phyloP scores from a whole-genome alignment of 2,329 filamentous ascomycete species.

The Orbilia ellipsospora region DNA sequence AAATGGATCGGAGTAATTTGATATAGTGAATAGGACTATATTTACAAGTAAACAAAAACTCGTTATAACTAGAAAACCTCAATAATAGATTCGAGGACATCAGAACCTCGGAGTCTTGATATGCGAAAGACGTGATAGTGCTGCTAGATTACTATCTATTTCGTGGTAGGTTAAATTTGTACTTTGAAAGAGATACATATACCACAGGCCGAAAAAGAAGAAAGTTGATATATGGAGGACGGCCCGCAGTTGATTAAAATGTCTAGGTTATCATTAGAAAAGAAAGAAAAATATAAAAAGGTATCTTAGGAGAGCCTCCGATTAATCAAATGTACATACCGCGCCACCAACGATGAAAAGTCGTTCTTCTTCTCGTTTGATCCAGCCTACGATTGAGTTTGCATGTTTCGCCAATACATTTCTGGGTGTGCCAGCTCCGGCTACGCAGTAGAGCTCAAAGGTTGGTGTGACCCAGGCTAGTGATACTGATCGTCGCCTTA shows the following conservation, averaged over 20 bases:
- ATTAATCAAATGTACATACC: slow-evolving; percentile 65
- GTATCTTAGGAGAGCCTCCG: slow-evolving; percentile 9
- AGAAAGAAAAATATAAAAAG: slow-evolving; percentile 8
- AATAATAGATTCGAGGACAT: too few relatives aligned
- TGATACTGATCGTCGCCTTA: slow-evolving; percentile 78
- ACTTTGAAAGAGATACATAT: not conserved
- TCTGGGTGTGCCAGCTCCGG: slow-evolving; percentile 73
- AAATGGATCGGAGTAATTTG: too few relatives aligned
- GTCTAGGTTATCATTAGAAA: slow-evolving; percentile 44
- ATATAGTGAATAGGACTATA: too few relatives aligned
- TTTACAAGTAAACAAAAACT: too few relatives aligned
- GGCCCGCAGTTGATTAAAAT: slow-evolving; percentile 37
- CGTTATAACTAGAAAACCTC: too few relatives aligned
- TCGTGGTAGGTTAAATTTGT: too few relatives aligned
- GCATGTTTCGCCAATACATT: slow-evolving; percentile 82
- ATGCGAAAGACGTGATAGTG: too few relatives aligned
- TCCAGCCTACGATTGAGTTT: slow-evolving; percentile 91
- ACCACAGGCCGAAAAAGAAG: not conserved
- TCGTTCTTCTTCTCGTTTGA: slow-evolving; percentile 88
- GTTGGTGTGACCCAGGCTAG: slow-evolving; percentile 90
- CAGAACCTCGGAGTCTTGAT: too few relatives aligned
- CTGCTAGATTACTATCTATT: too few relatives aligned
- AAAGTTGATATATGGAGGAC: not conserved
- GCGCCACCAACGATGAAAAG: slow-evolving; percentile 98
- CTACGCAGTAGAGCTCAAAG: slow-evolving; percentile 97